Base-by-base conservation (phyloP, 345 rosid species). In the Camelina laxa region DNA sequence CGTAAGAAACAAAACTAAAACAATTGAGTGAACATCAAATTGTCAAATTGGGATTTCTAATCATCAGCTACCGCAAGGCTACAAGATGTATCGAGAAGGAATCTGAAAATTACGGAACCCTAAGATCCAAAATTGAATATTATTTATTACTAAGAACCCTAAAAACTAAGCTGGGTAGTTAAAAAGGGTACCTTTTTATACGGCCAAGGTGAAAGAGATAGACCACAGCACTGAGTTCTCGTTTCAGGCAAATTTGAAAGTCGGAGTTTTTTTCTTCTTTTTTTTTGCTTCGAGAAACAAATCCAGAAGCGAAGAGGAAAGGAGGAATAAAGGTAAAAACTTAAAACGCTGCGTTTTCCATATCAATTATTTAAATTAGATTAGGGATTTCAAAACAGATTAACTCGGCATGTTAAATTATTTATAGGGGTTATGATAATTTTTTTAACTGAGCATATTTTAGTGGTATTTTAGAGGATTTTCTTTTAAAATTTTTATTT, bases 181-280 rank as follows among this genome's bases (percentile, higher is more conserved):
- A 6, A 22, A 27, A 62, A 41, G 31, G 27, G 63, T 12, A 75
- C 57, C 79, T 75, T 69, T 41, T 35, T 19, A 67, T 51, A 60
- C 27, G 14, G 61, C 19, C 20, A 11, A 65, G 27, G 44, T 20
- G 67, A 70, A 20, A 47, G 36, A 72, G 76, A 51, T 31, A 39
- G 75, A 36, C 15, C n/a, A 65, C 35, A 33, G 48, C 17, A 56
- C 30, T 59, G 31, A 42, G 33, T 27, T 77, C 1, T 44, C 2
- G 58, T 58, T 39, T 39, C 42, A 39, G 42, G 12, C 14, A 39
- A 39, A 39, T 39, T 39, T 54, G 33, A 72, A 62, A 51, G 51
- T 51, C 12, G 35, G 45, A 47, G 30, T n/a, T 50, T 58, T 66
- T 11, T 50, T 58, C 57, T 49, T 58, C 11, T 50, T 58, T 66